phyloP scores from a whole-genome alignment of 768 basidiomycete species.

The Leucosporidium scottii region DNA sequence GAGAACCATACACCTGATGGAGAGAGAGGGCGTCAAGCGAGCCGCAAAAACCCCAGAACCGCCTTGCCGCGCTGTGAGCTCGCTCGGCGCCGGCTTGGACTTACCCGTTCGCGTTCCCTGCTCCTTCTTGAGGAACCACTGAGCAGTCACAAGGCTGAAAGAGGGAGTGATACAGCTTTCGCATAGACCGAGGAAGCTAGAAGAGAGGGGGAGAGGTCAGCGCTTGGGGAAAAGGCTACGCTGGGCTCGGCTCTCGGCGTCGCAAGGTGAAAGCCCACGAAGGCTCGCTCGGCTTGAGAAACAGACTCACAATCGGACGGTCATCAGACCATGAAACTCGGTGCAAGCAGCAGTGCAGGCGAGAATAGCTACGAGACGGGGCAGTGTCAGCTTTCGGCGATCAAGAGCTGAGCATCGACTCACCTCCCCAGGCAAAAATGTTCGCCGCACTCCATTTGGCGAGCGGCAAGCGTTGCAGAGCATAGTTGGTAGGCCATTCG shows the following conservation, averaged over 20 bases:
- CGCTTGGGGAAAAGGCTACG: too few species aligned
- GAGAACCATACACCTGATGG: conserved; percentile 19
- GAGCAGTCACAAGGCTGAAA: conserved; percentile 8
- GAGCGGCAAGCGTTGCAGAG: conserved; percentile 18
- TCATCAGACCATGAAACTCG: conserved; percentile 13
- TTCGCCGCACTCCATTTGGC: conserved; percentile 17
- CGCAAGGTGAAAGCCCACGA: too few species aligned
- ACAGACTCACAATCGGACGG: conserved; percentile 10
- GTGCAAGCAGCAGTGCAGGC: conserved; percentile 12
- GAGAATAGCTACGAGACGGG: conserved; percentile 1
- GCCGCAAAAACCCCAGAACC: too few species aligned
- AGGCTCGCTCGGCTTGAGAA: too few species aligned
- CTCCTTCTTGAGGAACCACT: conserved; percentile 14
- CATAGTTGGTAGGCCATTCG: conserved; percentile 22
- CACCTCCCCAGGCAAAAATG: conserved; percentile 23
- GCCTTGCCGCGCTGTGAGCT: too few species aligned
- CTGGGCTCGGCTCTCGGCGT: too few species aligned
- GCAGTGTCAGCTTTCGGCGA: background rate
- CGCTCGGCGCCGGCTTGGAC: background rate
- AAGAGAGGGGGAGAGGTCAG: too few species aligned
- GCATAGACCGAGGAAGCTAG: conserved; percentile 15
- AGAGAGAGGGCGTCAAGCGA: background rate
- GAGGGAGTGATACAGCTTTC: conserved; percentile 14
- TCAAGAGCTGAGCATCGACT: background rate
- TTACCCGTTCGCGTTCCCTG: conserved; percentile 11